Evolutionary conservation across 257 asterid species (phyloP).

Genomic region (Galeopsis tetrahit): DNA sequence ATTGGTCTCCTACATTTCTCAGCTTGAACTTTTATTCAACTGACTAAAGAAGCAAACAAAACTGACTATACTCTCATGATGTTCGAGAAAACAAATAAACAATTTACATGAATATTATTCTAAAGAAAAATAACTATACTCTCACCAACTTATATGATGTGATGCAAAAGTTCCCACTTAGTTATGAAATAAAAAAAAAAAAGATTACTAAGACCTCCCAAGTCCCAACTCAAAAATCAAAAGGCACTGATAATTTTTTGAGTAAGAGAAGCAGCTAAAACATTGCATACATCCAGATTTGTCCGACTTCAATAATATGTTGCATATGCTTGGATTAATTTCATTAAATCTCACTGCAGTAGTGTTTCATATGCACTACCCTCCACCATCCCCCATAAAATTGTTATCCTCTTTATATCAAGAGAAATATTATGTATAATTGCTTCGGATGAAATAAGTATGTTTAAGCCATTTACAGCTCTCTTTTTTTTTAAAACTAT

Average conservation of each 20-base stretch:
- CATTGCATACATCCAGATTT: background rate
- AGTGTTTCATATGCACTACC: background rate
- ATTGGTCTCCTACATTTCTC: constrained; percentile 6
- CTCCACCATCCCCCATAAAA: constrained; percentile 4
- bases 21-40: background rate
- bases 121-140: background rate
- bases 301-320: background rate
- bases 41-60: background rate
- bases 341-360: background rate
- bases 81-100: background rate
- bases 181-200: background rate
- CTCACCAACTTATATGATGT: background rate
- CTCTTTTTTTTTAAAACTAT: background rate
- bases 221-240: background rate
- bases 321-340: constrained; percentile 2
- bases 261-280: background rate
- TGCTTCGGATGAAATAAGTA: background rate
- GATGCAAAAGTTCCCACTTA: background rate
- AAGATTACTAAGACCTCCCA: background rate
- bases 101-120: background rate
- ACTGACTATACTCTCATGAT: background rate
- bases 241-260: background rate
- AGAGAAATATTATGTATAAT: background rate
- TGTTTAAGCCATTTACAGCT: constrained; percentile 11
- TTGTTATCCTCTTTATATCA: background rate